A percentile compares a stretch with the other conserved stretches of the same genome.
These are phyloP conservation scores for Diophrys sp. DNA, from an alignment of 73 alveolate genomes.

Conservation along the genomic window DNA sequence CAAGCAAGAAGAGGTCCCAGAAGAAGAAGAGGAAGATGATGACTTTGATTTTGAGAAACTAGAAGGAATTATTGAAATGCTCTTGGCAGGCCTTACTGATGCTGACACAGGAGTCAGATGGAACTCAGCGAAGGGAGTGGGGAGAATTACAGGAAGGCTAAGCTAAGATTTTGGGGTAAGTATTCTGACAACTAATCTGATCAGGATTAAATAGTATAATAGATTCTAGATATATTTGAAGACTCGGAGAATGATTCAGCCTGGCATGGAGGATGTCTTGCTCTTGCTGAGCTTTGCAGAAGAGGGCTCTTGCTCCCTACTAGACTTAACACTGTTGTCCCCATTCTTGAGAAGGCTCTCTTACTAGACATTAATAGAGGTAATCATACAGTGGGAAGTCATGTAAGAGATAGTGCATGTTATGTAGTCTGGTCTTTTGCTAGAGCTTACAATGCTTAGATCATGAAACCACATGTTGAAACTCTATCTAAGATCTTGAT, in stretches of 20 bases:
- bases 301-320: conserved; percentile 94
- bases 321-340: conserved; percentile 71
- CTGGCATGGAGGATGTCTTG: conserved; percentile 93
- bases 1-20: conserved; percentile 45
- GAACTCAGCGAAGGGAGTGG: conserved; percentile 97
- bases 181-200: conserved; percentile 84
- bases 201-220: conserved; percentile 75
- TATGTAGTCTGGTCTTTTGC: conserved; percentile 97
- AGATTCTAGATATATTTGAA: conserved; percentile 73
- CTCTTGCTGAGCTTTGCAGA: conserved; percentile 96
- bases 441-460: conserved; percentile 90
- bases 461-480: conserved; percentile 87
- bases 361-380: conserved; percentile 75
- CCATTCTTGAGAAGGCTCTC: conserved; percentile 68
- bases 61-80: conserved; percentile 72
- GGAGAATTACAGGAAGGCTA: conserved; percentile 87
- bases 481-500: conserved; percentile 72
- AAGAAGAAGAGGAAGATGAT: conserved; percentile 67
- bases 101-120: conserved; percentile 91
- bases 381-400: conserved; percentile 88
- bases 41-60: conserved; percentile 76
- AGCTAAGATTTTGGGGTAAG: conserved; percentile 74
- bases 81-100: conserved; percentile 76
- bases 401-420: conserved; percentile 99
- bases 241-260: conserved; percentile 88